Base-by-base conservation (phyloP, 2,329 filamentous ascomycete genomes). In the Coniella lustricola region DNA sequence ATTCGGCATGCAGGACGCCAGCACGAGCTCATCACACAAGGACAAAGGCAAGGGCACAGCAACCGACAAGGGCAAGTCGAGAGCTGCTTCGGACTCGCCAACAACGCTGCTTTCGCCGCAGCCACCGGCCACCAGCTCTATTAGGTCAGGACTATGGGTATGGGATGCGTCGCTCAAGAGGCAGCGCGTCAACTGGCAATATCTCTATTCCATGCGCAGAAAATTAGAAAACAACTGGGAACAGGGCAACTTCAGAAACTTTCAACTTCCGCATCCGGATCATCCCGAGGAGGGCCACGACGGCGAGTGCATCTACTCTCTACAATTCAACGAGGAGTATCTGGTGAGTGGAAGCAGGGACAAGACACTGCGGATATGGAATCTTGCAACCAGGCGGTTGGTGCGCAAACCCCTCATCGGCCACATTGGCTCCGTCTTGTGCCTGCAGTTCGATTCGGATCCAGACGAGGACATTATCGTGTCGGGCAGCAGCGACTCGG, bases 311-410 rank as follows among this genome's bases (percentile, higher is more conserved):
- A 90, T 98, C 12, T 98, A 98, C 66, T 91, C 88, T 2, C 82
- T 98, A 46, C 91, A 98, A 64, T 95, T 91, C 60, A 85, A 85
- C 46, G 77, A 84, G 1, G 84, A 89, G 54, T 93, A 85, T 64
- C 76, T 98, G 9, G 91, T 97, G 43, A 97, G 90, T 61, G 93
- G 93, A 14, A 97, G 91, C 60, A 79, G 93, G 46, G 93, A 98
- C 62, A 83, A 80, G 56, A 88, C 87, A 0, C 79, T 98, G 55
- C 82, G 91, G 35, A 84, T 96, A 43, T 98, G 93, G 93, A 82
- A 95, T 63, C 71, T 97, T 55, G 79, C 87, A 38, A 94, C 86
- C 0, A 82, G 85, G 50, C 80, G 91, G 32, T 72, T 96, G n/a
- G 72, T 84, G 16, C 75, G 84, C 31, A 73, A 75, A n/a, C 88